phyloP scores from a whole-genome alignment of 2,329 filamentous ascomycete species.

The Truncatella angustata region DNA sequence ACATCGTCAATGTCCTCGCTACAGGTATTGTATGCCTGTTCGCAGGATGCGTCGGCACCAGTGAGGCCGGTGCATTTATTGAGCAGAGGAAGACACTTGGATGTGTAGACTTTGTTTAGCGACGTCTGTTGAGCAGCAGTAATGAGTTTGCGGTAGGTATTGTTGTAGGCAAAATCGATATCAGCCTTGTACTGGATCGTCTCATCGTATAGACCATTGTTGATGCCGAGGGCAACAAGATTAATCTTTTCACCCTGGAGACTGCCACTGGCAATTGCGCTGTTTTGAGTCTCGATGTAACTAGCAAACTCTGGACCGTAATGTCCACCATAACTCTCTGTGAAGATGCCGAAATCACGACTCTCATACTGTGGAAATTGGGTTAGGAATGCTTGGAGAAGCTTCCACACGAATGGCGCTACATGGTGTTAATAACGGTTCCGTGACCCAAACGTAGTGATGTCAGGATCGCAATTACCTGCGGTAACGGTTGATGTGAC shows the following conservation, averaged over 20 bases:
- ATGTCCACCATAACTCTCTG: conserved; percentile 56
- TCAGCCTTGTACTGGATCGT: conserved; percentile 23
- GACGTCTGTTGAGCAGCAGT: conserved; percentile 26
- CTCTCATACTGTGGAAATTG: conserved; percentile 63
- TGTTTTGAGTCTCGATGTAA: conserved; percentile 58
- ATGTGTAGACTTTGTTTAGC: conserved; percentile 32
- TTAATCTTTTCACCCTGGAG: conserved; percentile 29
- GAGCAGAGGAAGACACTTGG: conserved; percentile 35
- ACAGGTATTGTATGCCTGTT: conserved; percentile 32
- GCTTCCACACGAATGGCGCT: conserved; percentile 51
- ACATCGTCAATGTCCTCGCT: conserved; percentile 33
- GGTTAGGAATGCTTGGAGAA: conserved; percentile 60
- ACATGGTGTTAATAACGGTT: not conserved
- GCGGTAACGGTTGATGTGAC: conserved; percentile 43
- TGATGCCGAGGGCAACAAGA: conserved; percentile 31
- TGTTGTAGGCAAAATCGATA: conserved; percentile 29
- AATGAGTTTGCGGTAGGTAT: conserved; percentile 40
- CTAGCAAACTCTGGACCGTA: conserved; percentile 56
- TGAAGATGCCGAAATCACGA: conserved; percentile 54
- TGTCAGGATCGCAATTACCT: not conserved
- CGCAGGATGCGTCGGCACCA: conserved; percentile 29
- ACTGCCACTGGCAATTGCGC: conserved; percentile 42
- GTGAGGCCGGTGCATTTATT: conserved; percentile 31
- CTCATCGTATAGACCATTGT: conserved; percentile 29
- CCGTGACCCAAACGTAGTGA: no score